phyloP scores from a whole-genome alignment of 768 basidiomycete species.

The Tulasnella sp. region DNA sequence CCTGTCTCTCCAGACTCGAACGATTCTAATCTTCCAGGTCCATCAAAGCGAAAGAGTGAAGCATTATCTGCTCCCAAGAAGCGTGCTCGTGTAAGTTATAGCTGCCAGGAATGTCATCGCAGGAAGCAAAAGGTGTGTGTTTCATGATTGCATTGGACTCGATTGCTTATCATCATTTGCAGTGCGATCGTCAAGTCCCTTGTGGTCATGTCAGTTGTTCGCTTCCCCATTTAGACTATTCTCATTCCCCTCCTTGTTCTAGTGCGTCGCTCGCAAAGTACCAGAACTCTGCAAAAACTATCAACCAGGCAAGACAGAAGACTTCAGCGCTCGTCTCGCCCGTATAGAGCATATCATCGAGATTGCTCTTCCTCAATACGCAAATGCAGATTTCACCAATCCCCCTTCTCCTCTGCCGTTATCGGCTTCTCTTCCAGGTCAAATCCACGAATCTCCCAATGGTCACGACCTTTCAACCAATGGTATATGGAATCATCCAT shows the following conservation, averaged over 20 bases:
- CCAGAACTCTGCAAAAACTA: conserved; percentile 81
- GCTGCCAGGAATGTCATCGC: conserved; percentile 55
- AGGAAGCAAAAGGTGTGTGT: conserved; percentile 65
- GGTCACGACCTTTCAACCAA: not conserved
- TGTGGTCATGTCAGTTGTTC: conserved; percentile 57
- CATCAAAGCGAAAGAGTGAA: conserved; percentile 12
- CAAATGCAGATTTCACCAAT: conserved; percentile 21
- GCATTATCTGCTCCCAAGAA: conserved; percentile 11
- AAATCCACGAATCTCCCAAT: not conserved
- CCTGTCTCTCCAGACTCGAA: conserved; percentile 11
- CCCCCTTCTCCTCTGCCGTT: conserved; percentile 2
- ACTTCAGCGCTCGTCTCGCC: conserved; percentile 57
- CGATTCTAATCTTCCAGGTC: conserved; percentile 8
- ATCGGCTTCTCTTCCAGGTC: not conserved
- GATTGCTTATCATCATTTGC: not conserved
- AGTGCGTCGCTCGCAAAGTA: conserved; percentile 78
- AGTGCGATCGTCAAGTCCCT: conserved; percentile 79
- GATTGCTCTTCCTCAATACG: conserved; percentile 63
- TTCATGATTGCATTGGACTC: not conserved
- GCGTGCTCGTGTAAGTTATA: conserved; percentile 17
- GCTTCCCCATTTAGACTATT: conserved; percentile 11
- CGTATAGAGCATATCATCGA: conserved; percentile 75
- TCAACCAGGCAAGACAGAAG: conserved; percentile 75
- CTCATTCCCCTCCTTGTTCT: conserved; percentile 10
- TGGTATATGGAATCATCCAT: not conserved